These are phyloP conservation scores for Pseudogymnoascus sp. DNA, from an alignment of 2,329 filamentous ascomycete genomes.

Conservation along the genomic window DNA sequence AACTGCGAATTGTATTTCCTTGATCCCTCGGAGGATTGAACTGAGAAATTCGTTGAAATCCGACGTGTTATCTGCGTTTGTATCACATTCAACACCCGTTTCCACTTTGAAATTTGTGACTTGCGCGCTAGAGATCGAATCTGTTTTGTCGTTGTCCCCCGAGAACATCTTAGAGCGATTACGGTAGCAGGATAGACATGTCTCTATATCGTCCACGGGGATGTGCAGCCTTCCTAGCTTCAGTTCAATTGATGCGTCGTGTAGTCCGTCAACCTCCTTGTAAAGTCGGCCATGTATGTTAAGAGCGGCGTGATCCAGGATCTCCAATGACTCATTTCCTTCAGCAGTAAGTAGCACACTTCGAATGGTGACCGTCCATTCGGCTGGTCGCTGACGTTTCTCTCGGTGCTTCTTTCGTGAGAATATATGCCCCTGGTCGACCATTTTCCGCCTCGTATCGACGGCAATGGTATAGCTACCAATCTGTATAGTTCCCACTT, in stretches of 20 bases:
- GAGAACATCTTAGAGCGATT: slow-evolving; percentile 24
- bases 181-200: slow-evolving; percentile 44
- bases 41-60: slow-evolving; percentile 89
- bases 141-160: not conserved
- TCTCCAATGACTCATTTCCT: slow-evolving; percentile 74
- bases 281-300: slow-evolving; percentile 90
- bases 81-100: slow-evolving; percentile 45
- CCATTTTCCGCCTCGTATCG: slow-evolving; percentile 84
- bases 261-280: slow-evolving; percentile 74
- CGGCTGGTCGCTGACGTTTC: slow-evolving; percentile 65
- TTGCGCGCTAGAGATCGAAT: slow-evolving; percentile 48
- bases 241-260: slow-evolving; percentile 81
- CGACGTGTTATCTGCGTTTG: slow-evolving; percentile 71
- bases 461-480: slow-evolving; percentile 80
- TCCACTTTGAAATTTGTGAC: slow-evolving; percentile 66
- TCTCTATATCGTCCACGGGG: slow-evolving; percentile 76
- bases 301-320: slow-evolving; percentile 79
- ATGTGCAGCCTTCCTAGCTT: slow-evolving; percentile 88
- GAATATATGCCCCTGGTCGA: slow-evolving; percentile 83
- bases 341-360: slow-evolving; percentile 86
- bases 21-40: slow-evolving; percentile 84
- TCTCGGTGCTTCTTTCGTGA: slow-evolving; percentile 64
- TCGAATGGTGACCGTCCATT: slow-evolving; percentile 84
- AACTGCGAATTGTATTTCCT: slow-evolving; percentile 92
- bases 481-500: slow-evolving; percentile 78